A percentile compares a stretch with the other conserved stretches of the same genome.
Evolutionary conservation across 176 grass and related monocot species (phyloP).

Genomic region (Oryza coarctata): DNA sequence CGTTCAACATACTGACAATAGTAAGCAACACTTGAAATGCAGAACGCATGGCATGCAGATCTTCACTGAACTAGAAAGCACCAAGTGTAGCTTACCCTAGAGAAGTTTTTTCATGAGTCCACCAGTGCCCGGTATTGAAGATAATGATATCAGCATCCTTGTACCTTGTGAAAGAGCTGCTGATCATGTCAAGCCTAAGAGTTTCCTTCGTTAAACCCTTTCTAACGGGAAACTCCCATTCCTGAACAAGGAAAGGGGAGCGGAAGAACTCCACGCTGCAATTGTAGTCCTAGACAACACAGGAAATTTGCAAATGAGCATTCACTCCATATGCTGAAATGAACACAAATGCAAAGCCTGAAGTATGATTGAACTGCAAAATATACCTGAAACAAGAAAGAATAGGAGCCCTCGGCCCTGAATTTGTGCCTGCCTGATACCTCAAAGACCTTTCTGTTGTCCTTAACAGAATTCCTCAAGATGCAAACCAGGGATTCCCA

Average conservation of each 20-base stretch:
- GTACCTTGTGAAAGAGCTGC: conserved; percentile 48
- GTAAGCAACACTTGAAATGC: conserved; percentile 21
- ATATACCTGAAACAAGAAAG: conserved; percentile 66
- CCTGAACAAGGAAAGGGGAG: conserved; percentile 84
- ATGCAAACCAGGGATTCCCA: conserved; percentile 92
- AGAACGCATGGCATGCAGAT: neutral
- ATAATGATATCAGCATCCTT: conserved; percentile 77
- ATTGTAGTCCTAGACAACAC: conserved; percentile 73
- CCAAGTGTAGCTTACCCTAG: conserved; percentile 57
- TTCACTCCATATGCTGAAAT: conserved; percentile 19
- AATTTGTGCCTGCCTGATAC: conserved; percentile 73
- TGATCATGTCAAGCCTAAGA: conserved; percentile 75
- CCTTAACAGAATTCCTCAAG: conserved; percentile 58
- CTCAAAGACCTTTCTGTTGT: conserved; percentile 75
- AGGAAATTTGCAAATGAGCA: conserved; percentile 29
- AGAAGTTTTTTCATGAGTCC: conserved; percentile 94
- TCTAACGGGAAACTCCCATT: conserved; percentile 49
- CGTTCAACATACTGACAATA: conserved; percentile 14
- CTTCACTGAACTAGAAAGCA: conserved; percentile 11
- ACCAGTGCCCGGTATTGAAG: conserved; percentile 97
- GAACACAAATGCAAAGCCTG: neutral
- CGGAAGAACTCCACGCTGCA: conserved; percentile 85
- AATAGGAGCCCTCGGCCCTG: conserved; percentile 65
- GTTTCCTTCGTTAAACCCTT: conserved; percentile 65
- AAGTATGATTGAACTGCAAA: neutral